Base-by-base conservation (phyloP, 768 basidiomycete genomes). In the Tephrocybe sp. region DNA sequence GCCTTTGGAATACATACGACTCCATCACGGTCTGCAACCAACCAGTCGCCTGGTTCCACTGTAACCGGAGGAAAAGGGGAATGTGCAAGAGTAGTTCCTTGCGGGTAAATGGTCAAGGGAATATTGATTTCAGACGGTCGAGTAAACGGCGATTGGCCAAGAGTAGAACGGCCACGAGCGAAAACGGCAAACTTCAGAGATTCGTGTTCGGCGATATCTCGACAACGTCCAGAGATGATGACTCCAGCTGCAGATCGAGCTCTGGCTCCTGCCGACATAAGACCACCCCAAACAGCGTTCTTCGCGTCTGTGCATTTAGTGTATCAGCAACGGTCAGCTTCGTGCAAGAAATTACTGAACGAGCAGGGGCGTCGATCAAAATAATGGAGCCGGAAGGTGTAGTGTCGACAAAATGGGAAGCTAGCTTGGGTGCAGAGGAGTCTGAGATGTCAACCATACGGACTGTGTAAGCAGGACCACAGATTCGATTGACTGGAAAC, bases 271-370 rank as follows among this genome's bases (percentile, higher is more conserved):
- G 89, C 88, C 10, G 90, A 84, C 92, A 93, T 92, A 43, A 92
- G 80, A 16, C 93, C 92, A 19, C 93, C 92, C 93, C 93, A 96
- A 5, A 92, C 89, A 4, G 92, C 91, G 59, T 84, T 87, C 67
- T 86, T 87, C 22, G 76, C 71, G 49, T 83, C 89, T 86, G 64
- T 40, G 35, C n/a, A 41, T 7, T 26, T 26, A 23, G 43, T 33
- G 6, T 33, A 49, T 49, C 50, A 67, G 46, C 60, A 60, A 51
- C 58, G 49, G 43, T 38, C 49, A 55, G 23, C 44, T 57, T 35
- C 32, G 31, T 48, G 26, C 26, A 32, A 23, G 13, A 52, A 49
- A 45, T 48, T 35, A 64, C 58, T 60, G 58, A 62, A 94, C 92
- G 72, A 55, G 76, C 71, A 38, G 92, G 93, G 10, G 81, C 82